Evolutionary conservation across 2,329 filamentous ascomycete genomes (phyloP), one percentile per base, ranked within the genome.

Genomic region (Pseudopyricularia cyperi): DNA sequence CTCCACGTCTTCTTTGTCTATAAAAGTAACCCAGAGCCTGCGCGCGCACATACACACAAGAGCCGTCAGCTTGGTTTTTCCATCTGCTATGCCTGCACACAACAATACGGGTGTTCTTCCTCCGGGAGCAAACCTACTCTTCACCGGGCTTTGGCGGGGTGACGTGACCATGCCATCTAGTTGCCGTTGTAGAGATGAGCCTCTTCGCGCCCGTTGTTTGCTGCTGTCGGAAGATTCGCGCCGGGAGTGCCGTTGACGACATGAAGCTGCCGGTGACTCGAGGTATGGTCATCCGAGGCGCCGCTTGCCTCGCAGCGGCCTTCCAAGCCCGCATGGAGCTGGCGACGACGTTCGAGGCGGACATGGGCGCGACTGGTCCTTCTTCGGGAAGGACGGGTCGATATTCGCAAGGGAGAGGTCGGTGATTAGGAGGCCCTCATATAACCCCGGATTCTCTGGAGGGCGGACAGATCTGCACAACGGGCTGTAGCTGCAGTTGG

Each of bases 1-100:
- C 58, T 82, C 76, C 30, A 79, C 73, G 50, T 83, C 83, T 19
- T 96, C 89, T 69, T 97, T 96, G 67, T 96, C 90, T 59, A 97
- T 78, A 65, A 97, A 96, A 0, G 90, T 95, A 26, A 98, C 78
- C 63, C 87, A 85, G 53, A 95, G 79, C 66, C 89, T 94, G 57
- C 12, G 15, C 24, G 57, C 12, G 15, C 22, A 33, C 4, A n/a
- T 14, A 8, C 33, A 9, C 39, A 22, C 48, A 22, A 14, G 22
- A n/a, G 33, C 9, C 32, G 48, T 49, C 17, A 24, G 48, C 34
- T 24, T 26, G 11, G 6, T 35, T 19, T 19, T 1, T 19, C 37
- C 1, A 15, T 42, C 19, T 14, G 17, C 11, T 12, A 42, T 26
- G 39, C 11, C 22, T 22, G 2, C 24, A 11, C 4, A 42, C 9